Conservation (phyloP, 169 alveolate species). For the Fabrea salina region DNA sequence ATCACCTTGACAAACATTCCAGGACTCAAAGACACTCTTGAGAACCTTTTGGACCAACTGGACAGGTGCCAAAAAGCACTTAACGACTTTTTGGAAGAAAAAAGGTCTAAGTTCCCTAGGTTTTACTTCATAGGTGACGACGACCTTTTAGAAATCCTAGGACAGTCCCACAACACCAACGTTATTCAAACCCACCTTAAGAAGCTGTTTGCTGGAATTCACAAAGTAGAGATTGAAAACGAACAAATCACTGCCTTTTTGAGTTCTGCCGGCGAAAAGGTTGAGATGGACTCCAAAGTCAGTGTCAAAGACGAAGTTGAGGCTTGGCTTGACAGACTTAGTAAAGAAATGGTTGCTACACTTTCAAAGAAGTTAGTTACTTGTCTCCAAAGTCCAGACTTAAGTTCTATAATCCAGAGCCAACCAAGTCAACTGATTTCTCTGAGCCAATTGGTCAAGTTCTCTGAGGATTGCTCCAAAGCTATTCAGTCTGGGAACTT, state of each 20-base stretch:
- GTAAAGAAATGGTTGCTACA: slow-evolving; percentile 84
- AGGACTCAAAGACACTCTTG: slow-evolving; percentile 84
- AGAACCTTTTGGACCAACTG: slow-evolving; percentile 78
- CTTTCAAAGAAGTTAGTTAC: slow-evolving; percentile 50
- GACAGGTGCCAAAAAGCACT: slow-evolving; percentile 92
- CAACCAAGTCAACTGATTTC: slow-evolving; percentile 84
- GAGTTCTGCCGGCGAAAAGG: slow-evolving; percentile 82
- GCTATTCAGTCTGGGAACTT: slow-evolving; percentile 73
- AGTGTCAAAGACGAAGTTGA: slow-evolving; percentile 87
- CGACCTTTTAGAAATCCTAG: slow-evolving; percentile 90
- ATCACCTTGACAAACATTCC: slow-evolving; percentile 71
- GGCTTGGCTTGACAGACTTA: slow-evolving; percentile 85
- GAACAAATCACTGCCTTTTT: slow-evolving; percentile 74
- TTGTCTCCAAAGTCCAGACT: slow-evolving; percentile 35
- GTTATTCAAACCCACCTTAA: slow-evolving; percentile 90
- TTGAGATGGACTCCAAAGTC: slow-evolving; percentile 70
- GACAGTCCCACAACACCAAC: slow-evolving; percentile 84
- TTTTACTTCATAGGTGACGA: slow-evolving; percentile 94
- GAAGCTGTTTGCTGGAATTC: slow-evolving; percentile 90
- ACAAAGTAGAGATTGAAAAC: slow-evolving; percentile 78
- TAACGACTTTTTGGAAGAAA: slow-evolving; percentile 89
- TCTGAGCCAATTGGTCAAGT: slow-evolving; percentile 81
- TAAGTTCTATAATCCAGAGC: slow-evolving; percentile 25
- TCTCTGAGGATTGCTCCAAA: slow-evolving; percentile 66
- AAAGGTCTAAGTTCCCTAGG: slow-evolving; percentile 89